These are phyloP conservation scores for Pyronema domesticum DNA, from an alignment of 495 filamentous ascomycete species.

Conservation along the genomic window DNA sequence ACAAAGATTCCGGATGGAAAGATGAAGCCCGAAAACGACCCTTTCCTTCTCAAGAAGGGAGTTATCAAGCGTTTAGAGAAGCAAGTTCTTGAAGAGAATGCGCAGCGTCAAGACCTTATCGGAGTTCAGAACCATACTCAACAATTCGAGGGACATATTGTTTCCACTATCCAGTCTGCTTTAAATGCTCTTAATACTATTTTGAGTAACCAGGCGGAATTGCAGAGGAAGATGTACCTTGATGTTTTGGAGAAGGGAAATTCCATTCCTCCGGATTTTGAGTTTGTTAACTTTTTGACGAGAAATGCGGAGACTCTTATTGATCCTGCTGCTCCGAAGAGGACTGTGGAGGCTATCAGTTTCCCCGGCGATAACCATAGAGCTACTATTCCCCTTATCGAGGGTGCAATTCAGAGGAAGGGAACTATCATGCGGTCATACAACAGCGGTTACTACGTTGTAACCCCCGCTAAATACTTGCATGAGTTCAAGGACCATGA, in stretches of 20 bases:
- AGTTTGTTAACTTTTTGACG: slow-evolving; percentile 68
- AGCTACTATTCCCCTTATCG: slow-evolving; percentile 64
- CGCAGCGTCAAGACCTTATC: slow-evolving; percentile 75
- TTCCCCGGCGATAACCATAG: slow-evolving; percentile 81
- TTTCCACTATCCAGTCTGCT: slow-evolving; percentile 64
- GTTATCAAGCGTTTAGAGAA: slow-evolving; percentile 69
- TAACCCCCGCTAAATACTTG: slow-evolving; percentile 68
- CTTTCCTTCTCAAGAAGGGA: slow-evolving; percentile 70
- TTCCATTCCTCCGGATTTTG: slow-evolving; percentile 65
- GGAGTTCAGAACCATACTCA: slow-evolving; percentile 76
- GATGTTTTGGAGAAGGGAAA: slow-evolving; percentile 43
- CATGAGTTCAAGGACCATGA: slow-evolving; percentile 95
- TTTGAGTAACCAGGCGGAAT: slow-evolving; percentile 62
- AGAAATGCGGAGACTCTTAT: slow-evolving; percentile 57
- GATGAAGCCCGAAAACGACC: slow-evolving; percentile 52
- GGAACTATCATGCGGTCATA: slow-evolving; percentile 57
- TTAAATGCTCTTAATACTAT: slow-evolving; percentile 64
- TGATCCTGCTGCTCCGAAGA: slow-evolving; percentile 53
- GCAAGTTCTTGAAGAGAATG: slow-evolving; percentile 89
- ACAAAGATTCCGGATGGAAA: slow-evolving; percentile 26
- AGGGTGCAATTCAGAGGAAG: slow-evolving; percentile 76
- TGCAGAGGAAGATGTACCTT: slow-evolving; percentile 55
- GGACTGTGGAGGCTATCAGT: slow-evolving; percentile 48
- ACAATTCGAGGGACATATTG: slow-evolving; percentile 69
- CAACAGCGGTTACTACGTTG: slow-evolving; percentile 67